phyloP scores from a whole-genome alignment of 192 early-diverging fungal species.

The Coemansia sp. region DNA sequence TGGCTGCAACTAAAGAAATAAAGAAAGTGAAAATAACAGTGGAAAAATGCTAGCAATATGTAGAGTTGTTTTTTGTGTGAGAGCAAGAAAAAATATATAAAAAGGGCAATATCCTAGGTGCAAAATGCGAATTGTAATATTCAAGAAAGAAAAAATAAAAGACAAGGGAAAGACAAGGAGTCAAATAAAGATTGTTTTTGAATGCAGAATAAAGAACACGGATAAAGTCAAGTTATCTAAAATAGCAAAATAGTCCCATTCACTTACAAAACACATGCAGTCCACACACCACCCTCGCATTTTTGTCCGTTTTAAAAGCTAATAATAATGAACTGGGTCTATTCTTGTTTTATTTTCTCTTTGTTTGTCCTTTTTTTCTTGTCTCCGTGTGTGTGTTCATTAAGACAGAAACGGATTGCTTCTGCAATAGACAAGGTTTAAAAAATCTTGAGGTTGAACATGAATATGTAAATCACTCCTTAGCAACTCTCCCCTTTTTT shows the following conservation, averaged over 20 bases:
- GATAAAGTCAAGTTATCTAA: constrained; percentile 1
- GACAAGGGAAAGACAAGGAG: not conserved
- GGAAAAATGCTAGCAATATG: not conserved
- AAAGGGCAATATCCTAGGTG: not conserved
- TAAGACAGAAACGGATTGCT: no score
- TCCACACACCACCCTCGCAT: no score
- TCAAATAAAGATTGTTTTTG: not conserved
- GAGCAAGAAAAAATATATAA: not conserved
- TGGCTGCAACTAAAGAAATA: no score
- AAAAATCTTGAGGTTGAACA: no score
- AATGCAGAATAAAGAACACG: constrained; percentile 6
- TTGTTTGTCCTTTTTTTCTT: constrained; percentile 6
- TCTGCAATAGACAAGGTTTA: no score
- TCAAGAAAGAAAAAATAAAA: not conserved
- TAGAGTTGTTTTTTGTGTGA: not conserved
- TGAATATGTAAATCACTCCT: not conserved
- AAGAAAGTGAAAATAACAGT: not conserved
- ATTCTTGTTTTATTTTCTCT: not conserved
- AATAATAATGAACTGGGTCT: not conserved
- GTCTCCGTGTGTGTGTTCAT: not conserved
- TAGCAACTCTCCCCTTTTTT: not conserved
- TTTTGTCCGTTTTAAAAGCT: not conserved
- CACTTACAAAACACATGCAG: no score
- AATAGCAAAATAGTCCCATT: constrained; percentile 1
- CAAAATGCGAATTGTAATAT: not conserved